A percentile compares a stretch with the other conserved stretches of the same genome.
phyloP scores from a whole-genome alignment of 768 basidiomycete species.

The Ramaria sp. region DNA sequence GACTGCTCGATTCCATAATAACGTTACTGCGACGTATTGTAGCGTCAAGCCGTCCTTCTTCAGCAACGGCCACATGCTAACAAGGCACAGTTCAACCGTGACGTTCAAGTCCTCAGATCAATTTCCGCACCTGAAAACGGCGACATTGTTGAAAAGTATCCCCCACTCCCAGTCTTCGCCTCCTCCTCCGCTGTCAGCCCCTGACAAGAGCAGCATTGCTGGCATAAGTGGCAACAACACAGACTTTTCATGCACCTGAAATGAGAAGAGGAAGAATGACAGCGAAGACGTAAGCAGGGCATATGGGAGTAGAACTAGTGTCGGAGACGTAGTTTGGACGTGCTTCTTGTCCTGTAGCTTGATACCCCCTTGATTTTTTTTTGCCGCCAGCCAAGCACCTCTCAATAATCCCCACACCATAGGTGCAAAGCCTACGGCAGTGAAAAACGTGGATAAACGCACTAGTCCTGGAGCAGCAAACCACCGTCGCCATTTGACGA shows the following conservation, averaged over 20 bases:
- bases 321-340: slow-evolving; percentile 29
- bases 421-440: slow-evolving; percentile 61
- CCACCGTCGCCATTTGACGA: slow-evolving; percentile 72
- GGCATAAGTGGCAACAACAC: slow-evolving; percentile 82
- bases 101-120: background rate
- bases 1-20: slow-evolving; percentile 76
- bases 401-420: slow-evolving; percentile 36
- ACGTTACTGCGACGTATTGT: slow-evolving; percentile 56
- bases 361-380: background rate
- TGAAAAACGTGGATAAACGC: slow-evolving; percentile 54
- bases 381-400: slow-evolving; percentile 21
- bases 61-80: slow-evolving; percentile 87
- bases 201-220: slow-evolving; percentile 62
- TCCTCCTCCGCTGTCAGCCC: slow-evolving; percentile 23
- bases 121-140: slow-evolving; percentile 66
- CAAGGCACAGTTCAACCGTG: background rate
- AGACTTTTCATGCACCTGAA: slow-evolving; percentile 94
- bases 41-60: slow-evolving; percentile 65
- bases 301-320: slow-evolving; percentile 65
- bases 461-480: slow-evolving; percentile 39
- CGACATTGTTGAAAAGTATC: slow-evolving; percentile 69
- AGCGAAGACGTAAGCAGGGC: slow-evolving; percentile 72
- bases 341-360: background rate
- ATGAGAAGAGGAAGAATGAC: slow-evolving; percentile 94
- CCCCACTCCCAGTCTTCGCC: slow-evolving; percentile 49